phyloP scores from a whole-genome alignment of 371 early-diverging fungal genomes.

The Mucor sp. region DNA sequence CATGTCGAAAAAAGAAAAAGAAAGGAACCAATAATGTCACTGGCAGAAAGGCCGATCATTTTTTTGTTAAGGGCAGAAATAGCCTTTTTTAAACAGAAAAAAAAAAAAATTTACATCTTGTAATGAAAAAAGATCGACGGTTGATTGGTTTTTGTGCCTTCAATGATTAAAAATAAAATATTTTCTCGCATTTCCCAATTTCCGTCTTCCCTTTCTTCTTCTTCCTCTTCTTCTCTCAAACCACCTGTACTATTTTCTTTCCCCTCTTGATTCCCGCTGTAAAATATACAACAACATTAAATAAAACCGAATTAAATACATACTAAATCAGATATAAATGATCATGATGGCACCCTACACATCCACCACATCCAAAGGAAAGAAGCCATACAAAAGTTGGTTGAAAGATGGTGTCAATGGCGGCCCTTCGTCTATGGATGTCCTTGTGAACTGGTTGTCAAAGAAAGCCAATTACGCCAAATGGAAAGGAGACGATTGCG shows the following conservation, averaged over 20 bases:
- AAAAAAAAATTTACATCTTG: slow-evolving; percentile 7
- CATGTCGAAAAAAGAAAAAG: not conserved
- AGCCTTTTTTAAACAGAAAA: slow-evolving; percentile 19
- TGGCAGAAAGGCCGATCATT: slow-evolving; percentile 32
- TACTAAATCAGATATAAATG: slow-evolving; percentile 14
- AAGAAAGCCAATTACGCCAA: slow-evolving; percentile 49
- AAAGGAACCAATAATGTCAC: slow-evolving; percentile 26
- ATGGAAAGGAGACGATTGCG: slow-evolving; percentile 49
- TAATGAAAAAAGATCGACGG: slow-evolving; percentile 31
- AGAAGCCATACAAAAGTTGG: slow-evolving; percentile 54
- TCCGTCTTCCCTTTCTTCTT: not conserved
- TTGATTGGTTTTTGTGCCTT: slow-evolving; percentile 28
- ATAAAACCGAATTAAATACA: not conserved
- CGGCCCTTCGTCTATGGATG: slow-evolving; percentile 51
- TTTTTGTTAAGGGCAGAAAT: slow-evolving; percentile 9
- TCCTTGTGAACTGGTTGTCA: slow-evolving; percentile 47
- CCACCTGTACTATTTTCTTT: not conserved
- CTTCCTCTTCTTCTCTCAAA: not conserved
- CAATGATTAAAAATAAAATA: not conserved
- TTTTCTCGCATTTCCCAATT: slow-evolving; percentile 3
- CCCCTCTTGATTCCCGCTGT: slow-evolving; percentile 10
- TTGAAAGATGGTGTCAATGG: slow-evolving; percentile 54
- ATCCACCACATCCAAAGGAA: slow-evolving; percentile 33
- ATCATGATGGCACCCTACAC: slow-evolving; percentile 36
- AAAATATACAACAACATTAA: slow-evolving; percentile 5